Percentiles rank a stretch among this genome's conserved stretches.
Conservation (phyloP, 805 yeast genomes). For the Ogataea allantospora region DNA sequence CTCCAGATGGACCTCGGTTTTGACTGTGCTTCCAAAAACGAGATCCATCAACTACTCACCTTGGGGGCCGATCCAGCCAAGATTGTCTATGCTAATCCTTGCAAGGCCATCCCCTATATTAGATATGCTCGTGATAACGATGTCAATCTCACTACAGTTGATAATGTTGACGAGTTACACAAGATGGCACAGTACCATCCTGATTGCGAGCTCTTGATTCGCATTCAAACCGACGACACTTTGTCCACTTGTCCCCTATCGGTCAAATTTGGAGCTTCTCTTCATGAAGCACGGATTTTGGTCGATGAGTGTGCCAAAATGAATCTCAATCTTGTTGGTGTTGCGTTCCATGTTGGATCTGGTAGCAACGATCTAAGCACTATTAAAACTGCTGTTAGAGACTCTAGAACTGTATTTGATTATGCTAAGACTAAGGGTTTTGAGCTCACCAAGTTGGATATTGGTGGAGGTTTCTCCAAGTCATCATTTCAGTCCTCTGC, state of each 20-base stretch:
- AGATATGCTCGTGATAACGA: slow-evolving; percentile 59
- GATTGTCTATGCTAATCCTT: slow-evolving; percentile 90
- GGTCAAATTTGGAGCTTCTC: slow-evolving; percentile 83
- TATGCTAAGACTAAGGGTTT: neutral
- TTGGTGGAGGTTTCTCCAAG: slow-evolving; percentile 90
- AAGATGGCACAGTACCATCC: slow-evolving; percentile 73
- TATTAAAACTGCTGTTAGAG: slow-evolving; percentile 66
- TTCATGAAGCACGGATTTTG: slow-evolving; percentile 51
- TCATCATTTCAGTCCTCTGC: slow-evolving; percentile 60
- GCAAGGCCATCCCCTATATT: slow-evolving; percentile 82
- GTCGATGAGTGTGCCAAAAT: slow-evolving; percentile 61
- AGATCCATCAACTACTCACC: slow-evolving; percentile 63
- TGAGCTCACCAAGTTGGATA: slow-evolving; percentile 45
- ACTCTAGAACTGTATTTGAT: slow-evolving; percentile 61
- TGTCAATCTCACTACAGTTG: slow-evolving; percentile 81
- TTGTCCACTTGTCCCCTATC: slow-evolving; percentile 82
- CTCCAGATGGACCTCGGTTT: slow-evolving; percentile 69
- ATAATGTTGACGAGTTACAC: slow-evolving; percentile 78
- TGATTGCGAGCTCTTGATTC: slow-evolving; percentile 62
- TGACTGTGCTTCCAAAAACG: slow-evolving; percentile 91
- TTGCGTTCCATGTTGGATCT: slow-evolving; percentile 94
- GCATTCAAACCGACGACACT: slow-evolving; percentile 88
- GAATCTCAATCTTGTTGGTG: slow-evolving; percentile 70
- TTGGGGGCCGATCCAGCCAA: slow-evolving; percentile 63
- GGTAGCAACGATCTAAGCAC: slow-evolving; percentile 78